Conservation (phyloP, 441 rosid genomes). For the Kokia cookei region DNA sequence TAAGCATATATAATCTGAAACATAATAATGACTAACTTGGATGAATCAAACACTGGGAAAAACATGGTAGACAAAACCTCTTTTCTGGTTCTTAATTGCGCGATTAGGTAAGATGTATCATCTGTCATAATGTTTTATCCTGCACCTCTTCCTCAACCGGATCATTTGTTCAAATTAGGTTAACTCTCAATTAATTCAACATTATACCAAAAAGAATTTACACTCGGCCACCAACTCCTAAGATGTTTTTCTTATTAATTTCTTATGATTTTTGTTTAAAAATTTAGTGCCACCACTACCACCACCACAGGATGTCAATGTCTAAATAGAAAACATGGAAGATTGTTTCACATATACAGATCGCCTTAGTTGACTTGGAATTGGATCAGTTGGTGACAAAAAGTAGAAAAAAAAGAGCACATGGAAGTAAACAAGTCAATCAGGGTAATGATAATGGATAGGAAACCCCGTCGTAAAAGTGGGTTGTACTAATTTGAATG, state of each 20-base stretch:
- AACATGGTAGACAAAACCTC: background rate
- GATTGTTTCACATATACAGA: background rate
- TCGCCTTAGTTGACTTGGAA: background rate
- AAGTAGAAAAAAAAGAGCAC: background rate
- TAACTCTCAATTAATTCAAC: too few relatives aligned
- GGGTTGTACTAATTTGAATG: background rate
- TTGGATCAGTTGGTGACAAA: background rate
- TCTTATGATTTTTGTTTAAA: too few relatives aligned
- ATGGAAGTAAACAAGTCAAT: background rate
- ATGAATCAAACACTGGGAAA: background rate
- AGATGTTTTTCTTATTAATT: too few relatives aligned
- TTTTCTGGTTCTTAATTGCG: background rate
- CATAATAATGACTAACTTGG: background rate
- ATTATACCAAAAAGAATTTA: too few relatives aligned
- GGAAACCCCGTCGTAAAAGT: background rate
- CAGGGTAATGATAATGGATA: background rate
- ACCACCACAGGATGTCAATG: background rate
- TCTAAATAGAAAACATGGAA: background rate
- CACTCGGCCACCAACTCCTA: too few relatives aligned
- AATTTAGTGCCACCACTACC: constrained; percentile 8
- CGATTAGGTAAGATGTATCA: background rate
- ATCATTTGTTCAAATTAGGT: too few relatives aligned
- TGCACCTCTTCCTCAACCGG: background rate
- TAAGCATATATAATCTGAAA: background rate
- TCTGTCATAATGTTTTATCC: background rate